phyloP scores from a whole-genome alignment of 345 rosid species.

The Streptanthus diversifolius region DNA sequence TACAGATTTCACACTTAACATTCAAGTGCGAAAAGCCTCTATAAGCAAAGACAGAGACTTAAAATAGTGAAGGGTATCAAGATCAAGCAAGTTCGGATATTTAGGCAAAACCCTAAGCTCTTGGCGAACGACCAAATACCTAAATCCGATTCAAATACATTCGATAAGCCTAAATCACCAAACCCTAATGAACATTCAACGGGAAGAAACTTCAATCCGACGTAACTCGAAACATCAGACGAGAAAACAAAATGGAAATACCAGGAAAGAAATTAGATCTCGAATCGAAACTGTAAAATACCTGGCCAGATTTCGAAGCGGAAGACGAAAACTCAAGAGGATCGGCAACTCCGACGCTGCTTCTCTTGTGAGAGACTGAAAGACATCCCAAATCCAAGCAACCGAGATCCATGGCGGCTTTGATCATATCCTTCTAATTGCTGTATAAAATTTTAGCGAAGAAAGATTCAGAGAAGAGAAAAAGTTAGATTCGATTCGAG shows the following conservation, averaged over 20 bases:
- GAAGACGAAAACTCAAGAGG: conserved; percentile 35
- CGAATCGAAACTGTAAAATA: background rate
- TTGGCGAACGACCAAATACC: background rate
- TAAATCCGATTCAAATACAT: background rate
- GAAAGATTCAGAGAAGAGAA: background rate
- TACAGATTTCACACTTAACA: background rate
- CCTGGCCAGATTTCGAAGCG: conserved; percentile 52
- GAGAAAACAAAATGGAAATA: background rate
- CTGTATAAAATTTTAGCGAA: background rate
- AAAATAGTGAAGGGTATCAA: background rate
- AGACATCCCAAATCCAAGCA: conserved; percentile 67
- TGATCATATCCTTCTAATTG: conserved; percentile 17
- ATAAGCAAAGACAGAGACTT: background rate
- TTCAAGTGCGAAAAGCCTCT: background rate
- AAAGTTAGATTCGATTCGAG: background rate
- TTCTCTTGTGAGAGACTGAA: conserved; percentile 39
- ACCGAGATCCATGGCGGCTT: conserved; percentile 59
- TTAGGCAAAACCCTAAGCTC: background rate
- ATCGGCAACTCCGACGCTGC: conserved; percentile 29
- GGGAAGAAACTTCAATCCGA: conserved; percentile 3
- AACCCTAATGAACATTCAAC: conserved; percentile 5
- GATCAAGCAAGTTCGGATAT: too few relatives aligned
- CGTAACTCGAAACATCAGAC: background rate
- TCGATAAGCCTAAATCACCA: background rate
- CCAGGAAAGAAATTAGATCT: background rate